Conservation (phyloP, 176 grass and related monocot species). For the Phoenix dactylifera region DNA sequence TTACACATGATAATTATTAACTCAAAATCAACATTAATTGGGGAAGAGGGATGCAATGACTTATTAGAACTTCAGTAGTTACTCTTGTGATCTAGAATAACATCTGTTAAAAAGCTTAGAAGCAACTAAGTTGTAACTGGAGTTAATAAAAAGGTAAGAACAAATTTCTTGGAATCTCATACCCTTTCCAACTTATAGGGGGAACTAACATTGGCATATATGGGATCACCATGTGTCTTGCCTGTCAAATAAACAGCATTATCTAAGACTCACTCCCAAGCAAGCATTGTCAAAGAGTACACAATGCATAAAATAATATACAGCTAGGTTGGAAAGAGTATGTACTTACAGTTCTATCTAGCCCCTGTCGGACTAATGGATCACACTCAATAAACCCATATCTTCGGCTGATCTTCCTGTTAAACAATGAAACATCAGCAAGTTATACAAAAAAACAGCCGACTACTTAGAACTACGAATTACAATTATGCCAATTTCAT, state of each 20-base stretch:
- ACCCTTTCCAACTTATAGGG: constrained; percentile 78
- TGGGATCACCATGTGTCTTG: constrained; percentile 82
- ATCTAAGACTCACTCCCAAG: background rate
- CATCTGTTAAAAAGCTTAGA: too few relatives aligned
- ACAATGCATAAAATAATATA: constrained; percentile 6
- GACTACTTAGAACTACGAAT: too few relatives aligned
- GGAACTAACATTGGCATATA: constrained; percentile 99
- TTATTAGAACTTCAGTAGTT: too few relatives aligned
- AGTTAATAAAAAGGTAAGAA: too few relatives aligned
- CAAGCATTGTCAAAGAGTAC: background rate
- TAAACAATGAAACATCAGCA: constrained; percentile 25
- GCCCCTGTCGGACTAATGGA: constrained; percentile 72
- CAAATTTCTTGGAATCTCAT: constrained; percentile 6
- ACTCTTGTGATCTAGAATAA: too few relatives aligned
- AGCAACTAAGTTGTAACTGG: too few relatives aligned
- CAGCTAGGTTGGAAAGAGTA: too few relatives aligned
- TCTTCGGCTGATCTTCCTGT: constrained; percentile 53
- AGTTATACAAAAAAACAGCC: background rate
- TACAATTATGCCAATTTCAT: constrained; percentile 7
- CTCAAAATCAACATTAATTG: too few relatives aligned
- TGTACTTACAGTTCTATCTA: constrained; percentile 77
- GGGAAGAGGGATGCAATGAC: too few relatives aligned
- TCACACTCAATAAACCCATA: constrained; percentile 96
- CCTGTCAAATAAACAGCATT: constrained; percentile 42
- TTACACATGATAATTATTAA: too few relatives aligned